Evolutionary conservation across 2,329 filamentous ascomycete species (phyloP), one percentile per base, ranked within the genome.

Genomic region (Phoma sp.): DNA sequence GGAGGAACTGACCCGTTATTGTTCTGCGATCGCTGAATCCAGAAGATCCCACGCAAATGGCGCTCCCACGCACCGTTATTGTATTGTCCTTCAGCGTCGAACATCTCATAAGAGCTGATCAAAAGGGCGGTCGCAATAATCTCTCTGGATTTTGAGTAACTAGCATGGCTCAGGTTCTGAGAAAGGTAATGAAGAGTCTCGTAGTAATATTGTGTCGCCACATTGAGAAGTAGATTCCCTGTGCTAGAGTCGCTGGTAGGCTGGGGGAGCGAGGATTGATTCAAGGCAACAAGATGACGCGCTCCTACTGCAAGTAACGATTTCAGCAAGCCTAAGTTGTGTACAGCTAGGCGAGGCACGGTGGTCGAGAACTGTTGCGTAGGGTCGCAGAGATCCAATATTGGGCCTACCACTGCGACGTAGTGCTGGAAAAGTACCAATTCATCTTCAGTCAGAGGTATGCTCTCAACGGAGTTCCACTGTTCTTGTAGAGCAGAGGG

Each of bases 101-200:
- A 80, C 85, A 88, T 88, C 69, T 88, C 85, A 60, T 88, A 88
- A 0, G 84, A 84, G 12, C 83, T 86, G 27, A 88, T 83, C 15
- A 87, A 77, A 0, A 88, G 73, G 0, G 84, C 81, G 0, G 85
- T 88, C 0, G 83, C 81, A 25, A 87, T 77, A 0, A 88, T 74
- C 63, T 88, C 85, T 12, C 78, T 77, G 25, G 82, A 85, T 41
- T 79, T 80, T 6, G 82, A 82, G 64, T 88, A 88, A 0, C 80
- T 82, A 1, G 81, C 76, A 60, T 84, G 85, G 10, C 82, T 78
- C 70, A 88, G 81, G 0, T 85, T 84, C 32, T 82, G 81, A 44
- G 85, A 84, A 0, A 88, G 74, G 57, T 88, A 88, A 44, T 85
- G 82, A 0, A 88, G 74, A 0, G 85, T 86, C 63, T 88, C 84